Percentiles rank a stretch among this genome's conserved stretches.
Conservation (phyloP, 768 basidiomycete genomes). For the Mycena galericulata region DNA sequence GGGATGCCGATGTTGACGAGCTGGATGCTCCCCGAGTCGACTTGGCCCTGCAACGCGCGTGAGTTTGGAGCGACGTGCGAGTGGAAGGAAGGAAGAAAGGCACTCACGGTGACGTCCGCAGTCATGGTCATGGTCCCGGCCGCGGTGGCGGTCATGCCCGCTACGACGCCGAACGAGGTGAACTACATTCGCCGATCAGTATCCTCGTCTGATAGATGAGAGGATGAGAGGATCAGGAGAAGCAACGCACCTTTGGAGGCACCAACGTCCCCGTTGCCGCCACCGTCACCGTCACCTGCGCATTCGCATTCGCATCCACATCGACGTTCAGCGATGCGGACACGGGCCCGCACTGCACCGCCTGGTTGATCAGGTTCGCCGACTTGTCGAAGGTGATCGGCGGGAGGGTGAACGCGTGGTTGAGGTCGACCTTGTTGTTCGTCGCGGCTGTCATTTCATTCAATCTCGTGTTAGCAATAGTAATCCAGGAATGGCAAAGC, state of each 20-base stretch:
- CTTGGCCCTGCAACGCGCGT: conserved; percentile 49
- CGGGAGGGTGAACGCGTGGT: conserved; percentile 11
- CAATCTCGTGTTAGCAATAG: too few species aligned
- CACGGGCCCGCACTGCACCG: not conserved
- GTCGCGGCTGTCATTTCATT: not conserved
- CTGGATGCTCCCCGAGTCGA: conserved; percentile 57
- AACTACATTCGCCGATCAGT: not conserved
- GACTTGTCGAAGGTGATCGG: conserved; percentile 30
- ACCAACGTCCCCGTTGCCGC: conserved; percentile 43
- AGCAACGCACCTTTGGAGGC: conserved; percentile 36
- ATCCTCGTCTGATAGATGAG: not conserved
- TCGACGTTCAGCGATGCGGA: conserved; percentile 11
- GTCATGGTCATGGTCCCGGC: conserved; percentile 52
- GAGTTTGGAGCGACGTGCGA: too few species aligned
- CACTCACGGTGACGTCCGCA: conserved; percentile 50
- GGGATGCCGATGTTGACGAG: conserved; percentile 58
- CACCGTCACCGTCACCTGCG: conserved; percentile 33
- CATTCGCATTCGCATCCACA: conserved; percentile 28
- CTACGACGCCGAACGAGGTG: conserved; percentile 25
- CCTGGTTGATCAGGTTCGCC: conserved; percentile 24
- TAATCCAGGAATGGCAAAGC: too few species aligned
- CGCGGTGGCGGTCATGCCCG: conserved; percentile 52
- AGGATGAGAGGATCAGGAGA: not conserved
- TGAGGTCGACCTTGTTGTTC: conserved; percentile 24
- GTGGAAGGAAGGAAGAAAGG: not conserved